A percentile compares a stretch with the other conserved stretches of the same genome.
phyloP scores from a whole-genome alignment of 2,329 filamentous ascomycete genomes.

The Alternaria panax region DNA sequence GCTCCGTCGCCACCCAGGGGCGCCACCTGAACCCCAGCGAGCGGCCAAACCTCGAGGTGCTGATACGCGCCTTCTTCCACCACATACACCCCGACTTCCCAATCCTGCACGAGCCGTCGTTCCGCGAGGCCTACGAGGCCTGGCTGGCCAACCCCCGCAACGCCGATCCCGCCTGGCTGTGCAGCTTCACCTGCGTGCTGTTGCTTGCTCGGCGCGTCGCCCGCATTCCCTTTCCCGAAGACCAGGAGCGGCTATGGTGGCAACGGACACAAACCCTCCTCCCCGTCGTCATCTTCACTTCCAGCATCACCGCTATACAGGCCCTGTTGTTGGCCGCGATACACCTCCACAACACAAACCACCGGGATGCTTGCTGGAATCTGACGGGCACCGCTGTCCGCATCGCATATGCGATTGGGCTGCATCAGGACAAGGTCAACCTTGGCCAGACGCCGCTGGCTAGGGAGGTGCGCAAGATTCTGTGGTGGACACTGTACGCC shows the following conservation, averaged over 20 bases:
- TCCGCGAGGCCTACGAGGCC: constrained; percentile 52
- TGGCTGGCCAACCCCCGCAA: constrained; percentile 41
- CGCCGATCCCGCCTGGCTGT: constrained; percentile 53
- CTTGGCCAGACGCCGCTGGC: constrained; percentile 45
- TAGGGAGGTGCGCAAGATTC: constrained; percentile 56
- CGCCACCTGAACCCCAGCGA: constrained; percentile 20
- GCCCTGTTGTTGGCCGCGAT: constrained; percentile 53
- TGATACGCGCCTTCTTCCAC: constrained; percentile 54
- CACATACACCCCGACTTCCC: constrained; percentile 54
- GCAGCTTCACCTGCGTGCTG: constrained; percentile 53
- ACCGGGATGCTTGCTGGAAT: constrained; percentile 55
- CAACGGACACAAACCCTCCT: constrained; percentile 50
- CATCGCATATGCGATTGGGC: constrained; percentile 55
- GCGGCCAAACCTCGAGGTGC: constrained; percentile 40
- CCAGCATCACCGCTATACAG: constrained; percentile 53
- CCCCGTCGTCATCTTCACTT: constrained; percentile 54
- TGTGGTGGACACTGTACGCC: constrained; percentile 63
- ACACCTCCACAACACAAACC: constrained; percentile 57
- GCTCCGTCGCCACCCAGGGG: constrained; percentile 18
- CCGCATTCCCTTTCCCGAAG: constrained; percentile 43
- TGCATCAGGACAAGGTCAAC: constrained; percentile 53
- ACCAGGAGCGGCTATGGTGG: constrained; percentile 55
- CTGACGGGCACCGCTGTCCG: constrained; percentile 54
- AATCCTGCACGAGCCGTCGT: constrained; percentile 54
- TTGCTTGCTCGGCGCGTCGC: constrained; percentile 50